Base-by-base conservation (phyloP, 2,329 filamentous ascomycete genomes). In the Xylaria sp. region DNA sequence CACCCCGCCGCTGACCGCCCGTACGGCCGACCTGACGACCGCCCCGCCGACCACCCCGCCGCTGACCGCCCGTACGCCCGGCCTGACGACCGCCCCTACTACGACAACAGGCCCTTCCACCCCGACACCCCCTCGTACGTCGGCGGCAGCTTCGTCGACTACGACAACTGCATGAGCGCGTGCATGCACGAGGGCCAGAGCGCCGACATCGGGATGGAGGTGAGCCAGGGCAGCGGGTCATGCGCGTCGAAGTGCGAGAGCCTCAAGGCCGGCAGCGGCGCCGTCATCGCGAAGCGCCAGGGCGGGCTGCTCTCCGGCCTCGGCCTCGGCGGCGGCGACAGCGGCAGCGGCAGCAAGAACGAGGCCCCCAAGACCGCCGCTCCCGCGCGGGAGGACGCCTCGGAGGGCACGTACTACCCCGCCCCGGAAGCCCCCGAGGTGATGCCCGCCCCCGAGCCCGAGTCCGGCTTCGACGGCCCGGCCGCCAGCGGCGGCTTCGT, bases 111-210 rank as follows among this genome's bases (percentile, higher is more conserved):
- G 26, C 8, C 47, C 49, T 17, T 50, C 26, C 2, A 19, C 29
- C 38, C 54, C 9, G 2, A 46, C 46, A 16, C 47, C 19, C n/a
- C 29, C 2, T n/a, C n/a, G n/a, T n/a, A 40, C 22, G 4, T 56
- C 3, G 50, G 48, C 4, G 24, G 37, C 1, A 47, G 38, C 2
- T 24, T 11, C 24, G 24, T 18, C 2, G 29, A 48, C 11, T 59
- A 49, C 34, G 48, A 59, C 11, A 22, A 26, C 7, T 61, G 59
- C 43, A 8, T 61, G 34, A 17, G 20, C 5, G 39, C 40, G 2
- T 55, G 56, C 38, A 5, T 13, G 16, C 19, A 22, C 2, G 21
- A 43, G 17, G 44, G 47, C 47, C 47, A 49, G 47, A 37, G 13
- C 19, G 20, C 21, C 18, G 46, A 48, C 20, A 40, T 48, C 17